Evolutionary conservation across 139 green algal genomes (phyloP), one percentile per base, ranked within the genome.

Genomic region (Chlorella sp.): DNA sequence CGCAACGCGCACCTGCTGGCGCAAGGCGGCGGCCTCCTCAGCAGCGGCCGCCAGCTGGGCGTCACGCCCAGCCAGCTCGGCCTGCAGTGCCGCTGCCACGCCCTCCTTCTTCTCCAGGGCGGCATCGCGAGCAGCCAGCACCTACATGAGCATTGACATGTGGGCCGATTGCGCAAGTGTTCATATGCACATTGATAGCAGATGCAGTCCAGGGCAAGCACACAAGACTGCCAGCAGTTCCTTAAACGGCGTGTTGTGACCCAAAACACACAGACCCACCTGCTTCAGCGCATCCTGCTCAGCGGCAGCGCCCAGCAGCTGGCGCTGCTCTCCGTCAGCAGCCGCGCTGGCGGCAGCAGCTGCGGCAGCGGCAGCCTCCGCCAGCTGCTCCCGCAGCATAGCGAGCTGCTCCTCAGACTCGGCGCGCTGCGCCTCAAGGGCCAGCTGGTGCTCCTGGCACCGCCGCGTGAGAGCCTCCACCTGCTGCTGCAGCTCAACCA

Each of bases 61-160:
- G 22, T 82, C 76, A 7, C 56, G 76, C 26, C 72, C 56, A 3
- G 26, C 14, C 76, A 82, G 76, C 40, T 73, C 40, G 26, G 36
- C 22, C 77, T 83, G 58, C 60, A 83, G 40, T 16, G 30, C 38
- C 5, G 40, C 41, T 0, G 77, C 77, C 38, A 83, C 77, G 40
- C 30, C 58, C 36, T 83, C 77, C 77, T 83, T 83, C 13, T 43
- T 60, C 14, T 83, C 77, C 56, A 83, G 60, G 11, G 40, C 77
- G 17, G 77, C 77, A 24, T 83, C 77, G 17, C 77, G 60, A 4
- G 77, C 60, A 11, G 77, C 32, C 30, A 74, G 40, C 17, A 32
- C 77, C 77, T 83, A 60, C 32, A n/a, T n/a, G 26, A 1, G 40
- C 70, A 16, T 26, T 70, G 64, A 70, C 28, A 40, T 38, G 64